phyloP scores from a whole-genome alignment of 768 basidiomycete genomes.

The Mycena olivaceomarginata region DNA sequence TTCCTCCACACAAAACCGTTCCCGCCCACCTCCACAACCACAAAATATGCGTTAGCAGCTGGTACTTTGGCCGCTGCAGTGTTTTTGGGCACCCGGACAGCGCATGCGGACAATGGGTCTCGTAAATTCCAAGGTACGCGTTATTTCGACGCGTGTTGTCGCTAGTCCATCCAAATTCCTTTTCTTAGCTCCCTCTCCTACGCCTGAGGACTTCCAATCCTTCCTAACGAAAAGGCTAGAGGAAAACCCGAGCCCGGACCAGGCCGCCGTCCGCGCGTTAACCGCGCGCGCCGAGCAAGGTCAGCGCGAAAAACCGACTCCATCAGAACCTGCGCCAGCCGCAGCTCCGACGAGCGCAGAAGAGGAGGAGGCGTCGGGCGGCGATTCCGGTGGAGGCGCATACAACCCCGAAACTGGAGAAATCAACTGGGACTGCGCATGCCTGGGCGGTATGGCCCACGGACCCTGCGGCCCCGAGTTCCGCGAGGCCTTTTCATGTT shows the following conservation, averaged over 20 bases:
- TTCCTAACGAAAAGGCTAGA: background rate
- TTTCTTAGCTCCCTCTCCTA: background rate
- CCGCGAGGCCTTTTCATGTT: constrained; percentile 97
- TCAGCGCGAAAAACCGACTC: background rate
- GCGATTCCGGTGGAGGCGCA: constrained; percentile 66
- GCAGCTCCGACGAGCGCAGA: constrained; percentile 29
- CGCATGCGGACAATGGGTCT: constrained; percentile 16
- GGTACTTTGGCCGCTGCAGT: constrained; percentile 30
- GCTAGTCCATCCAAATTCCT: background rate
- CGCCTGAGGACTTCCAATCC: constrained; percentile 9
- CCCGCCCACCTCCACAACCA: constrained; percentile 8
- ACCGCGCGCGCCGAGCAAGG: background rate
- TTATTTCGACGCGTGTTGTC: background rate
- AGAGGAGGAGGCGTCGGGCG: constrained; percentile 44
- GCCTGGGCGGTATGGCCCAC: constrained; percentile 98
- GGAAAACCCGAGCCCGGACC: background rate
- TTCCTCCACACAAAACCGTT: constrained; percentile 33
- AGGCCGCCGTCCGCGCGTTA: background rate
- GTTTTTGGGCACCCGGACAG: constrained; percentile 19
- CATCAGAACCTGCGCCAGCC: background rate
- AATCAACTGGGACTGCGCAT: constrained; percentile 99
- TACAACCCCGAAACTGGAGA: constrained; percentile 98
- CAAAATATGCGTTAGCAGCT: constrained; percentile 35
- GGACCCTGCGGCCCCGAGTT: constrained; percentile 97
- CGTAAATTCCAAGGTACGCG: constrained; percentile 20